Evolutionary conservation across 306 rosid species (phyloP), one percentile per base, ranked within the genome.

Genomic region (Acacia melanoxylon): DNA sequence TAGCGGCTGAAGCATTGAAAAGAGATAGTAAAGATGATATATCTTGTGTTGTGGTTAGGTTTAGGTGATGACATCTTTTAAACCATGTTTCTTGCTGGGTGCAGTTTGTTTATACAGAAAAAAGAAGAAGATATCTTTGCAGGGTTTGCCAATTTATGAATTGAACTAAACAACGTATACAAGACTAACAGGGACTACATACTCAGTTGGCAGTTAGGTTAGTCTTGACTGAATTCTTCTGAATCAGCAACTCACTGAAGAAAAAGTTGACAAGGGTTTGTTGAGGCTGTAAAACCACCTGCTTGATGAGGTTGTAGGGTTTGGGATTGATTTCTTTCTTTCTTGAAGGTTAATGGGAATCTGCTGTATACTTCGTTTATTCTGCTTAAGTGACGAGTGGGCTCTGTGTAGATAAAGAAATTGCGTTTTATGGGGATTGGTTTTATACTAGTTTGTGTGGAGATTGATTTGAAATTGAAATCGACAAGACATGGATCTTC

Each of bases 21-120:
- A 87, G 92, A 82, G 93, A 85, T 6, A 89, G 95, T 83, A 91
- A 89, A 89, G 95, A 91, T 78, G 95, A 91, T 45, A 91, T 91
- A 63, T 89, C 93, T 20, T 91, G 95, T 62, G 59, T 91, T 76
- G 95, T 91, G 77, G 95, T 91, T 86, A 89, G 91, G 68, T 82
- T 89, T 82, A 88, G 89, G 83, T 80, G 84, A 76, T 80, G 75
- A 78, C 56, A 74, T 68, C 59, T 83, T 81, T 52, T 13, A 61
- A 72, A 74, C 33, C 84, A 78, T 59, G 80, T 82, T 72, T 74
- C 77, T 73, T 29, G 76, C 15, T 12, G 51, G 74, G 80, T 67
- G 90, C 80, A 62, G 79, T 79, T 82, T 83, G 81, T 79, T 82
- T 83, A 86, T 87, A 87, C 71, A 77, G 75, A 88, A 89, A 48